These are phyloP conservation scores for Thelonectria rubi DNA, from an alignment of 2,329 filamentous ascomycete genomes.

Conservation along the genomic window DNA sequence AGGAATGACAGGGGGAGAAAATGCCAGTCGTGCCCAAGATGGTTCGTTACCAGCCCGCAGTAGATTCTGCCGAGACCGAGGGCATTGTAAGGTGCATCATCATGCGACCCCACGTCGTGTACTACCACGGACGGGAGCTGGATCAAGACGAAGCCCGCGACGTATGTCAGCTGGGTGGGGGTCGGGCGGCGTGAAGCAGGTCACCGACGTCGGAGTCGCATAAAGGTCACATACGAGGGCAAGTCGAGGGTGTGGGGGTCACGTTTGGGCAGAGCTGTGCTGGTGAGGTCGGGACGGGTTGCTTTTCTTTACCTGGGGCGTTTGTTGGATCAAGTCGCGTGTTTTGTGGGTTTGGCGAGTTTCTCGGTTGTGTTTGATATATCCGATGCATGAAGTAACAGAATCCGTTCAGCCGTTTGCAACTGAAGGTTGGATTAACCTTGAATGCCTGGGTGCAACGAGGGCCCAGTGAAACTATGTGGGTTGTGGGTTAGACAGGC, in stretches of 20 bases:
- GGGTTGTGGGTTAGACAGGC: too few relatives aligned
- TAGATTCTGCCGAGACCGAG: slow-evolving; percentile 7
- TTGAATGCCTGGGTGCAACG: too few relatives aligned
- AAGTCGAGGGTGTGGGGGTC: background rate
- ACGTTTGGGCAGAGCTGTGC: background rate
- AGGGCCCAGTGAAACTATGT: too few relatives aligned
- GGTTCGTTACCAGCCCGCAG: slow-evolving; percentile 31
- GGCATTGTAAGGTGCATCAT: slow-evolving; percentile 36
- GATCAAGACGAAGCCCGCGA: slow-evolving; percentile 34
- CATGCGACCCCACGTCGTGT: slow-evolving; percentile 42
- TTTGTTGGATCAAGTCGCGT: too few relatives aligned
- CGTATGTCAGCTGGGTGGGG: slow-evolving; percentile 26
- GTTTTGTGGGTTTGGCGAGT: slow-evolving; percentile 14
- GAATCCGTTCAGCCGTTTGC: too few relatives aligned
- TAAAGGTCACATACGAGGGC: background rate
- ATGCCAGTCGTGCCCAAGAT: slow-evolving; percentile 44
- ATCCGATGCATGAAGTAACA: too few relatives aligned
- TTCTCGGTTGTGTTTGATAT: too few relatives aligned
- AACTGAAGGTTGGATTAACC: too few relatives aligned
- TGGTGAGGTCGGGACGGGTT: background rate
- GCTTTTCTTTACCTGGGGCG: background rate
- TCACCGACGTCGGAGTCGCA: background rate
- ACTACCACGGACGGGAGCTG: slow-evolving; percentile 40
- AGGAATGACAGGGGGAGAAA: slow-evolving; percentile 41
- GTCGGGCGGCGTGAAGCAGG: background rate